phyloP scores from a whole-genome alignment of 495 filamentous ascomycete genomes.

The Podospora fimiseda region DNA sequence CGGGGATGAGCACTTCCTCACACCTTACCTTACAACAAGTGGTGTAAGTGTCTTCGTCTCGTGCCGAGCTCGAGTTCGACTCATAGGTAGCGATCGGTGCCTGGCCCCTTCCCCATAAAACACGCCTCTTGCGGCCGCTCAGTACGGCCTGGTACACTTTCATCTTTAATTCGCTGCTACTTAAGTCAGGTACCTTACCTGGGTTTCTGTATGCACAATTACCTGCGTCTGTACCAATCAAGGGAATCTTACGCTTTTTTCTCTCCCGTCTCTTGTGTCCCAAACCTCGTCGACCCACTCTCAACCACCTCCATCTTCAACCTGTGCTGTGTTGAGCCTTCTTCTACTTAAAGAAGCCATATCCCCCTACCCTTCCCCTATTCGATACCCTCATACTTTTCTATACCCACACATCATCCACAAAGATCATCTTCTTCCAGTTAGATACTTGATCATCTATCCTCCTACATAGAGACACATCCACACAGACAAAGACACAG shows the following conservation, averaged over 20 bases:
- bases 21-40: background rate
- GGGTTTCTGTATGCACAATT: constrained; percentile 1
- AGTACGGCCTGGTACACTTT: background rate
- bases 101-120: background rate
- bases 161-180: background rate
- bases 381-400: background rate
- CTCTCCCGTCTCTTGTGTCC: background rate
- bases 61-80: background rate
- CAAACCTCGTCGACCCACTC: background rate
- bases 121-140: background rate
- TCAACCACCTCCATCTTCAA: background rate
- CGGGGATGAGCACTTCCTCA: background rate
- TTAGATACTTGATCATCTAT: no score
- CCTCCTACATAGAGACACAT: background rate
- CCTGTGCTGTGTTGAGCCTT: background rate
- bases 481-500: background rate
- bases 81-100: background rate
- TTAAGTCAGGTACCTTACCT: constrained; percentile 1
- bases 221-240: background rate
- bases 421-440: no score
- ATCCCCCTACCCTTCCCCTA: background rate
- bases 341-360: background rate
- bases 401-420: background rate
- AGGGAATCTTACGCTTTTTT: background rate
- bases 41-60: background rate